Evolutionary conservation across 225 moss, liverwort and hornwort genomes (phyloP), one percentile per base, ranked within the genome.

Genomic region (Pseudoscleropodium purum): DNA sequence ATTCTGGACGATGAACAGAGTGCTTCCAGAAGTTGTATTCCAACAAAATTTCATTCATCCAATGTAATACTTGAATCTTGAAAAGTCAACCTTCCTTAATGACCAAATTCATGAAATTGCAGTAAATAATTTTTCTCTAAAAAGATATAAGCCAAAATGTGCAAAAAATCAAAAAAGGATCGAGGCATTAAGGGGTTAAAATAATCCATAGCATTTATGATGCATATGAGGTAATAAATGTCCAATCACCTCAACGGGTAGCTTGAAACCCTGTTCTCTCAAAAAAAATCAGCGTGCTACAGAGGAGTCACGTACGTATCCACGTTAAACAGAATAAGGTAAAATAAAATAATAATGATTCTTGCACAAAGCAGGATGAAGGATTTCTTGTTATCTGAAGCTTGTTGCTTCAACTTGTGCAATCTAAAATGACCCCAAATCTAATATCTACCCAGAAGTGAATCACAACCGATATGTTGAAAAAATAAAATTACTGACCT

Each of bases 401-500:
- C 56, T 54, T 26, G 21, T 29, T 61, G 75, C 37, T 86, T 37
- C 37, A 60, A 61, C 61, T 74, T 74, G 43, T 49, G 77, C 64
- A 84, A 54, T 54, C 68, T 52, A 25, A 66, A 60, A 37, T 62
- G 39, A 15, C 34, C 73, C 80, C 33, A 31, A 64, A 75, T 45
- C 59, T 85, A 62, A 45, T 62, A 57, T 65, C 84, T 89, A 73
- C 21, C 23, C 75, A 84, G 75, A 33, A 62, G 39, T 39, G 57
- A 78, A 86, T 69, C 63, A 73, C 37, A 74, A 86, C 57, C 84
- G 37, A 86, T 43, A 87, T 37, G 15, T 29, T 23, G 34, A 61
- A 36, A 34, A 79, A 72, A 47, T 10, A 23, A 66, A 81, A 62
- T 34, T 49, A 81, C 87, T 87, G 70, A 94, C 95, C 95, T 92